Evolutionary conservation across 2,329 filamentous ascomycete genomes (phyloP), one percentile per base, ranked within the genome.

Genomic region (Xylaria sp.): DNA sequence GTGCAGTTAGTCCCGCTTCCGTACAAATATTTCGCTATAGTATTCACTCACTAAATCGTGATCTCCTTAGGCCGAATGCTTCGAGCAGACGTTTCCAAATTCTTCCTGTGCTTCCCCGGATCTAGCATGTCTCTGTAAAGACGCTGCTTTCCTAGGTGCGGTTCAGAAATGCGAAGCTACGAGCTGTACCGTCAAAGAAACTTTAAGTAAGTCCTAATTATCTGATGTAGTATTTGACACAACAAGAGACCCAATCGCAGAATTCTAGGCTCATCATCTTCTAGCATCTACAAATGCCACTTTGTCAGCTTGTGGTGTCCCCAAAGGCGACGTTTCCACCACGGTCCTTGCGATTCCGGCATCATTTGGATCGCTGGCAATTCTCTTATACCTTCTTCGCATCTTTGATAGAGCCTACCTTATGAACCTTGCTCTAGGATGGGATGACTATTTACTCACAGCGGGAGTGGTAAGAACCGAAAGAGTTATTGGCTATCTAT

Each of bases 261-360:
- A n/a, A 29, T 5, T 9, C 6, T 23, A 29, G 29, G 55, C 37
- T 58, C 1, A 58, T 12, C 13, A n/a, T 23, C 16, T 21, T 54
- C 3, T 47, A 65, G 63, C 63, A n/a, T 65, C 63, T 21, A 66
- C 63, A 1, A 66, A 66, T 42, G 57, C 47, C 18, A 66, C 55
- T 32, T 18, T 53, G 23, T 44, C 63, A 48, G 63, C 63, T 35
- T 66, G 63, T 35, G 55, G 57, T 16, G 54, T 60, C 5, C 63
- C 63, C 12, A 21, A 18, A 21, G 48, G 50, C 12, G 57, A 66
- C 37, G 47, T 66, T 35, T 60, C 63, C 6, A 18, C n/a, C 23
- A 60, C 48, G n/a, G 13, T 66, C 2, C 40, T 66, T 21, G 63
- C 44, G 3, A 66, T 66, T 37, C 27, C 63, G 16, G 53, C 63